Base-by-base conservation (phyloP, 2,329 filamentous ascomycete species). In the Didymella keratinophila region DNA sequence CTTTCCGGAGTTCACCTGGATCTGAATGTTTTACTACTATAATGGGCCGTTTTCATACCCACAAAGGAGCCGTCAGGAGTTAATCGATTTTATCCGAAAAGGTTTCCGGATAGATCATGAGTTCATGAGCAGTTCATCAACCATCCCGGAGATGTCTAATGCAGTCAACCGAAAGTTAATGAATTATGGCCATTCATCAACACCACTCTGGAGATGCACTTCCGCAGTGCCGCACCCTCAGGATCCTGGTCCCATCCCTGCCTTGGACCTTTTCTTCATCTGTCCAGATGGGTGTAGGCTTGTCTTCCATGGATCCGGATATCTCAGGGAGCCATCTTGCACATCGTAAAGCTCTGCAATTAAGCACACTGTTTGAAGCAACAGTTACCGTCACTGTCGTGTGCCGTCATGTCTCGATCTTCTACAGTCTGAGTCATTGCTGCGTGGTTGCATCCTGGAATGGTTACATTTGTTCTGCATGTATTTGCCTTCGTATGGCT, bases 401-500 rank as follows among this genome's bases (percentile, higher is more conserved):
- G 32, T 30, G 32, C 34, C 20, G n/a, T 42, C 18, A 42, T 32
- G 20, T 32, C 6, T 50, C 10, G 16, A 46, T 51, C 27, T 27
- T 30, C 7, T 16, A 39, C 30, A 37, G 39, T 42, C 20, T 46
- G 30, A 58, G 50, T 46, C 45, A 42, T 45, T 46, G 52, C 39
- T 58, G 50, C 21, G 41, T 54, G 45, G 45, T 32, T 49, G 28
- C 32, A 54, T 28, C 46, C 39, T 65, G 54, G 42, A 63, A 42
- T 60, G 51, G 55, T 20, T 47, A 52, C 16, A 32, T 51, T 32
- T 62, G 62, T 59, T 53, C 69, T 64, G 57, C 66, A 72, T 76
- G 72, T 76, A 75, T 71, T 74, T 74, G 73, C 70, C 71, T 63
- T 69, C 59, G 30, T 61, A 56, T 63, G 67, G 66, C 41, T 37